Evolutionary conservation across 148 eudicot species (phyloP).

Genomic region (Arctostaphylos glauca): DNA sequence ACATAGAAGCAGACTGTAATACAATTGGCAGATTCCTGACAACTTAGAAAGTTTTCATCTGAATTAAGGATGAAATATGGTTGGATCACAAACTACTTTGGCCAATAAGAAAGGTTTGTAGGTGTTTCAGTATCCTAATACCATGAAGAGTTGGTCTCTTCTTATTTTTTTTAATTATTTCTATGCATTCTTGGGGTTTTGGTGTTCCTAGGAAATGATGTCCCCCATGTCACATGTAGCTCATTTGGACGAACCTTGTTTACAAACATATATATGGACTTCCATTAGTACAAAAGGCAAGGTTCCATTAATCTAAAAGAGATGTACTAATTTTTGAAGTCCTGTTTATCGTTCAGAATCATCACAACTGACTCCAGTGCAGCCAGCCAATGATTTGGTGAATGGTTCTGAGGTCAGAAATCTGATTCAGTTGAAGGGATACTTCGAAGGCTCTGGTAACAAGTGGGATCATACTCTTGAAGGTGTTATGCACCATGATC

Average conservation of each 20-base stretch:
- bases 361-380: constrained; percentile 54
- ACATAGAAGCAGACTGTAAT: neutral
- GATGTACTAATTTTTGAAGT: neutral
- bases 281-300: neutral
- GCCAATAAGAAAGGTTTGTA: neutral
- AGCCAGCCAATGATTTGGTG: constrained; percentile 45
- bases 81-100: neutral
- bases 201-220: neutral
- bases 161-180: neutral
- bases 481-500: constrained; percentile 51
- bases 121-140: neutral
- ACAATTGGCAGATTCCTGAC: neutral
- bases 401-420: constrained; percentile 59
- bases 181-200: neutral
- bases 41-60: neutral
- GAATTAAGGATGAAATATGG: neutral
- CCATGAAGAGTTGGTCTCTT: neutral
- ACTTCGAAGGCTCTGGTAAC: constrained; percentile 59
- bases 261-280: neutral
- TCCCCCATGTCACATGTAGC: neutral
- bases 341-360: constrained; percentile 47
- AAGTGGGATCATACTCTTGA: constrained; percentile 54
- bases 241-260: neutral
- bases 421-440: constrained; percentile 59
- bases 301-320: too few relatives aligned